Percentiles rank a stretch among this genome's conserved stretches.
phyloP scores from a whole-genome alignment of 2,329 filamentous ascomycete species.

The Xylogone sp. region DNA sequence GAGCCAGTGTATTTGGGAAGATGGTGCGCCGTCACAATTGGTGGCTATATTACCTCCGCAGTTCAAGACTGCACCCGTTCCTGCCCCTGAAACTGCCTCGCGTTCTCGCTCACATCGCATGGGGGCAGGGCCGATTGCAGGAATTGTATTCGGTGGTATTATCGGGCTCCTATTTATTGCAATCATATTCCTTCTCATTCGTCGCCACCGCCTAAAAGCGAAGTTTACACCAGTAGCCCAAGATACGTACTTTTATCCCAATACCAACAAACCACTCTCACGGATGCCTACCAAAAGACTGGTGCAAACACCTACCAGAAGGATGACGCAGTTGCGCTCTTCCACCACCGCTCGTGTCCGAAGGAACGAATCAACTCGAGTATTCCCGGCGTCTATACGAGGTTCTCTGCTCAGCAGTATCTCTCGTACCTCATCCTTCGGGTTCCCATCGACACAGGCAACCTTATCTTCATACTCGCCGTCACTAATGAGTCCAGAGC shows the following conservation, averaged over 20 bases:
- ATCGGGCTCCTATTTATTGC: background rate
- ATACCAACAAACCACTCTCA: background rate
- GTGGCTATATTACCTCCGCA: conserved; percentile 6
- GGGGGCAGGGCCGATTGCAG: background rate
- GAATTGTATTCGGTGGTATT: background rate
- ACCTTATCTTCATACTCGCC: no score
- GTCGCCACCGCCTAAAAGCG: background rate
- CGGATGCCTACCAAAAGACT: background rate
- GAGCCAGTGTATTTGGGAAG: conserved; percentile 30
- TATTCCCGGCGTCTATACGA: background rate
- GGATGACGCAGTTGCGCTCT: background rate
- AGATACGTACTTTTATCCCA: background rate
- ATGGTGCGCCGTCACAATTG: conserved; percentile 19
- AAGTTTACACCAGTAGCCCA: background rate
- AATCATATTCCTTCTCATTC: background rate
- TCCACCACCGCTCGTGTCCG: background rate
- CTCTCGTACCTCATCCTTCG: background rate
- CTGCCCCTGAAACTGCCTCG: background rate
- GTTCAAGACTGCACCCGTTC: background rate
- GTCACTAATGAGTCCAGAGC: no score
- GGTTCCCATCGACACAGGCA: background rate
- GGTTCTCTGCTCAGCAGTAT: background rate
- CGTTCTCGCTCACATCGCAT: background rate
- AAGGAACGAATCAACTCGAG: background rate
- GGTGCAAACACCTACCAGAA: background rate